Evolutionary conservation across 352 stramenopile species (phyloP).

Genomic region (Phytophthora citricola): DNA sequence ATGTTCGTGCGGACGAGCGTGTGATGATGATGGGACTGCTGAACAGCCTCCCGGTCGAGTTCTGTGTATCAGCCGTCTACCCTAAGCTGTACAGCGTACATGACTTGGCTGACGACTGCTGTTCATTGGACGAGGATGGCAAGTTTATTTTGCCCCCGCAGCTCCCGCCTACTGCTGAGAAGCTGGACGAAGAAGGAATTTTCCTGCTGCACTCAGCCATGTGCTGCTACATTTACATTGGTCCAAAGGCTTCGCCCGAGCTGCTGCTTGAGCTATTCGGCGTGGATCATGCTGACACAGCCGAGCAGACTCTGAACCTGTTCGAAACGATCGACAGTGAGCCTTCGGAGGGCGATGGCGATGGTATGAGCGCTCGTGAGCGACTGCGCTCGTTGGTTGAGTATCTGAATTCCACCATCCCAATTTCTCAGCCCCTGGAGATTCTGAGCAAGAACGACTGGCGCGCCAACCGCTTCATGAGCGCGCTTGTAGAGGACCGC

Average conservation of each 20-base stretch:
- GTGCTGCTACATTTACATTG: conserved; percentile 91
- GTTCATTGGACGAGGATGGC: conserved; percentile 81
- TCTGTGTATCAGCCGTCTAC: conserved; percentile 88
- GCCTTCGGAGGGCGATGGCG: conserved; percentile 26
- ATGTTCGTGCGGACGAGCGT: conserved; percentile 86
- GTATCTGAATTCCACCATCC: conserved; percentile 84
- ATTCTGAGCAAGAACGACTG: conserved; percentile 89
- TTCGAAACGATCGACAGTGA: conserved; percentile 74
- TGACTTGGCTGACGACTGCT: conserved; percentile 84
- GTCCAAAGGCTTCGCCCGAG: conserved; percentile 67
- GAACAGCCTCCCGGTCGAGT: conserved; percentile 82
- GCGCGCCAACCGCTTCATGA: conserved; percentile 86
- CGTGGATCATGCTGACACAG: conserved; percentile 79
- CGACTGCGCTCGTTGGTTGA: conserved; percentile 75
- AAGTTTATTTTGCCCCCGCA: conserved; percentile 81
- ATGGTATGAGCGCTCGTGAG: conserved; percentile 65
- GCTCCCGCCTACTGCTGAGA: conserved; percentile 84
- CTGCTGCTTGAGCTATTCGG: conserved; percentile 87
- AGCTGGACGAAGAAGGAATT: conserved; percentile 85
- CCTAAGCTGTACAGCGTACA: conserved; percentile 90
- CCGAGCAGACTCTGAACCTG: conserved; percentile 70
- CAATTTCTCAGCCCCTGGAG: conserved; percentile 84
- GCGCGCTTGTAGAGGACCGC: conserved; percentile 86
- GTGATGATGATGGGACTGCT: conserved; percentile 88
- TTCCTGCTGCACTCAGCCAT: conserved; percentile 90